A percentile compares a stretch with the other conserved stretches of the same genome.
Evolutionary conservation across 352 stramenopile species (phyloP).

Genomic region (Phytophthora idaei): DNA sequence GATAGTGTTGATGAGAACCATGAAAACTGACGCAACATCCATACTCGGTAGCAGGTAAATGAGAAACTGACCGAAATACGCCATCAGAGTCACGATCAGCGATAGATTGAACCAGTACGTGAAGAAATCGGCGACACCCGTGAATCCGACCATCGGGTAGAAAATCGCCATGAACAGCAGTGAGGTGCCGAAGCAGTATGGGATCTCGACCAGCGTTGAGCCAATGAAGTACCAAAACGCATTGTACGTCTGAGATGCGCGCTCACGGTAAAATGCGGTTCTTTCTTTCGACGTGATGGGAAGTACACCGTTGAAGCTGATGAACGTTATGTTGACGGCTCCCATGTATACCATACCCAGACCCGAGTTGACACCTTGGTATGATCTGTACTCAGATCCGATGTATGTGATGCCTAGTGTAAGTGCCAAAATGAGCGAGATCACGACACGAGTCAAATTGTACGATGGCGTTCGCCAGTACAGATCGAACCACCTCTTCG

Average conservation of each 20-base stretch:
- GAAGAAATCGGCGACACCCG: slow-evolving; percentile 36
- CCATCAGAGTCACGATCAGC: slow-evolving; percentile 44
- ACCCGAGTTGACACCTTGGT: slow-evolving; percentile 38
- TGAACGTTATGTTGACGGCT: slow-evolving; percentile 70
- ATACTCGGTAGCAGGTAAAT: slow-evolving; percentile 31
- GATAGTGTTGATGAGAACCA: slow-evolving; percentile 39
- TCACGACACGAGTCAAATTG: slow-evolving; percentile 63
- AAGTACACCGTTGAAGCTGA: slow-evolving; percentile 64
- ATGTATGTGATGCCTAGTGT: slow-evolving; percentile 25
- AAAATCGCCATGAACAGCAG: slow-evolving; percentile 55
- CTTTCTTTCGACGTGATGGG: slow-evolving; percentile 73
- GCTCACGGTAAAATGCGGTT: slow-evolving; percentile 72
- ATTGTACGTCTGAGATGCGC: slow-evolving; percentile 83
- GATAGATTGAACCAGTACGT: slow-evolving; percentile 53
- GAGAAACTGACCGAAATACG: slow-evolving; percentile 57
- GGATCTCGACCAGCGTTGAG: slow-evolving; percentile 76
- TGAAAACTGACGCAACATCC: slow-evolving; percentile 37
- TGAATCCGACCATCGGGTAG: slow-evolving; percentile 59
- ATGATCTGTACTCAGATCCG: slow-evolving; percentile 30
- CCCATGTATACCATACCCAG: slow-evolving; percentile 82
- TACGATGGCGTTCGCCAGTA: slow-evolving; percentile 86
- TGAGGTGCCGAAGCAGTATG: slow-evolving; percentile 70
- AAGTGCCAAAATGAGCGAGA: slow-evolving; percentile 18
- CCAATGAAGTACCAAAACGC: slow-evolving; percentile 68
- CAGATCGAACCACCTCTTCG: slow-evolving; percentile 55